Evolutionary conservation across 768 basidiomycete species (phyloP).

Genomic region (Hericium rajendrae): DNA sequence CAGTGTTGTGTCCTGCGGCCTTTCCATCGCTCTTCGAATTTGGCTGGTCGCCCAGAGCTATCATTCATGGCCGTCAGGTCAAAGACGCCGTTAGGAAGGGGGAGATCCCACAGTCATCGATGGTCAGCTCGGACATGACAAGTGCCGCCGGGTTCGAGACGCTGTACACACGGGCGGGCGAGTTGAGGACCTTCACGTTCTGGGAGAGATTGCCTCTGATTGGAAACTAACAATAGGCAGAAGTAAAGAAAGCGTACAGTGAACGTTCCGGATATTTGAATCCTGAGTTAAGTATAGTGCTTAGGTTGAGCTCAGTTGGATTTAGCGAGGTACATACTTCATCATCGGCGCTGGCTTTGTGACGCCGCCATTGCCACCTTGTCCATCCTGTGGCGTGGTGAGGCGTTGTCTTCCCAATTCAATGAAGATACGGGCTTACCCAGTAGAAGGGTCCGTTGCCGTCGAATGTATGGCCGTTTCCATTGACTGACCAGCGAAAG

Average conservation of each 20-base stretch:
- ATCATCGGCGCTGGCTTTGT: constrained; percentile 31
- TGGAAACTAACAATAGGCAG: background rate
- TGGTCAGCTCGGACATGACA: constrained; percentile 35
- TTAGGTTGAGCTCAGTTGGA: background rate
- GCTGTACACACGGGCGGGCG: constrained; percentile 26
- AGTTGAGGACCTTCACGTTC: constrained; percentile 30
- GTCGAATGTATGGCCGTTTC: constrained; percentile 31
- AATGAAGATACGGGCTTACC: constrained; percentile 18
- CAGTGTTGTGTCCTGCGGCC: constrained; percentile 37
- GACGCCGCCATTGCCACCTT: constrained; percentile 22
- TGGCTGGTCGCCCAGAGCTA: constrained; percentile 42
- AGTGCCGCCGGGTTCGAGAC: constrained; percentile 21
- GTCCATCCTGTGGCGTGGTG: constrained; percentile 17
- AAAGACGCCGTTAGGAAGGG: background rate
- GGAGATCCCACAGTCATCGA: constrained; percentile 42
- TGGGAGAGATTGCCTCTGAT: constrained; percentile 6
- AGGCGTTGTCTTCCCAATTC: background rate
- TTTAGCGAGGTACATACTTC: constrained; percentile 17
- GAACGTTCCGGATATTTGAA: constrained; percentile 32
- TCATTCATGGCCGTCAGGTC: background rate
- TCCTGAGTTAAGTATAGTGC: constrained; percentile 15
- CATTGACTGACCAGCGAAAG: constrained; percentile 23
- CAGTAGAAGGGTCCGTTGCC: constrained; percentile 36
- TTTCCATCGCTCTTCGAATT: constrained; percentile 40
- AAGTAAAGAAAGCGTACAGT: constrained; percentile 16